Base-by-base conservation (phyloP, 345 rosid species). In the Eucalyptus curtisii region DNA sequence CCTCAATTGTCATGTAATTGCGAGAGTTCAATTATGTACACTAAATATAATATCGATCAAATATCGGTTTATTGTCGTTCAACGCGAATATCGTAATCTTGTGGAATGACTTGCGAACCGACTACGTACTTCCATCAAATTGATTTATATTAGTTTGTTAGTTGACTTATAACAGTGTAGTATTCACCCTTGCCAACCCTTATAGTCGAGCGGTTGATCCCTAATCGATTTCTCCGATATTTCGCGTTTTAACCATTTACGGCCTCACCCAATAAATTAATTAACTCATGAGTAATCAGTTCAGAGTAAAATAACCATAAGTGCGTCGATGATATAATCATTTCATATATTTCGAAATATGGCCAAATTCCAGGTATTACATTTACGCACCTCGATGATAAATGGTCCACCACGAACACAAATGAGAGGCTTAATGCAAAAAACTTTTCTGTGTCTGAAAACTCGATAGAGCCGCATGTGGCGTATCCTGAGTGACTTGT, bases 71-170 rank as follows among this genome's bases (percentile, higher is more conserved):
- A 52, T 52, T 52, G 0, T 50, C 9, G 0, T 52, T 52, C 0
- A 2, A 52, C 24, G 0, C 0, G 2, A 52, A 17, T 52, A 52
- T 52, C 10, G 2, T 52, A 52, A 52, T 17, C 4, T 1, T 19
- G 0, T 9, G 55, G 4, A 17, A 50, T 50, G 4, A 7, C 4
- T 2, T 3, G 0, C 9, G 0, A 52, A 52, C 9, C 0, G 0
- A 52, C 1, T 52, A 17, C 9, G 0, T 52, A 52, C 24, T 19
- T 52, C 24, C 55, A 52, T 52, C 24, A 19, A 52, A 19, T 1
- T 2, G 0, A 52, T 52, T 52, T 52, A 52, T 52, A 52, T 52
- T 19, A 19, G 22, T 52, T 52, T 0, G 24, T 0, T 52, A 52
- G 7, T 52, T 52, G 10, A 52, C 24, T 52, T 52, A 52, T 52